Evolutionary conservation across 1,139 yeast species (phyloP), one percentile per base, ranked within the genome.

Genomic region (Sugiyamaella grinbergsii): DNA sequence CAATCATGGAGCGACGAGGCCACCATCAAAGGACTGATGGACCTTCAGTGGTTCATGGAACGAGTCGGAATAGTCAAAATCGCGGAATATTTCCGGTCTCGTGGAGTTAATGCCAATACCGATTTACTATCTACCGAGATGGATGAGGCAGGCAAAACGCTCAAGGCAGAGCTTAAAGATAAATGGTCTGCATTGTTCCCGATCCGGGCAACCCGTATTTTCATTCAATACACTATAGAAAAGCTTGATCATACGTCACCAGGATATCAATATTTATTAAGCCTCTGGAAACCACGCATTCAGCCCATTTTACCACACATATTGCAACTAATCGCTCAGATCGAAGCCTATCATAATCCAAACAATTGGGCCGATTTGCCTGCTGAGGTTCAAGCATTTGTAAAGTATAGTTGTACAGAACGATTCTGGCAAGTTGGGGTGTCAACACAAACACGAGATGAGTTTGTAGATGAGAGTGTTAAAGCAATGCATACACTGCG

Each of bases 401-500:
- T 93, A 11, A 79, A 81, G 58, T 86, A 88, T 61, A 85, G 95
- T 58, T 86, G 95, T 46, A 81, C 84, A 66, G 98, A 94, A 71
- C 76, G 98, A 61, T 93, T 93, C 67, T 94, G 99, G 98, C 98
- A 94, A 65, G 95, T 91, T 56, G 98, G 98, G 15, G 95, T 95
- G 18, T 88, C 96, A 1, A 87, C 88, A 53, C 95, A 93, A 68
- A 84, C 96, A 5, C 85, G 89, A 61, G 98, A 94, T 65, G 91
- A 95, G 38, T 94, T 94, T 62, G 85, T 93, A 55, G 96, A 89
- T 66, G 98, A 94, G 63, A 90, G 84, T 62, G 96, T 90, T 52
- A 88, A 85, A 62, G 98, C 98, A 0, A 89, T 95, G 72, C 86
- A 86, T 57, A 90, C 98, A 0, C 72, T 93, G 53, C 77, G 98